Conservation (phyloP, 23 red algal species). For the Chondrus crispus region DNA sequence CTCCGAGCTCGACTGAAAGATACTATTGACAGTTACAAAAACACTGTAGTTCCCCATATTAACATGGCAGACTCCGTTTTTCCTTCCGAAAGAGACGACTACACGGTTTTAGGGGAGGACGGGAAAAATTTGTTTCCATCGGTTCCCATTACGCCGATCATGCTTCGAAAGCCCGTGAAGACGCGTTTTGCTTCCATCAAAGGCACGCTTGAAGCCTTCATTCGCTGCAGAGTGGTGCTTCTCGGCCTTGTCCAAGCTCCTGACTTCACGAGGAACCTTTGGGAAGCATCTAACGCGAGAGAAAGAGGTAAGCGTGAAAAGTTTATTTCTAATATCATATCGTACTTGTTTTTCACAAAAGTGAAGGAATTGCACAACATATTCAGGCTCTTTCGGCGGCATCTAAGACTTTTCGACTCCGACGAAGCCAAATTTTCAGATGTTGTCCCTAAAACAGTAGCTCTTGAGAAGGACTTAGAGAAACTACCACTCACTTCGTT, state of each 20-base stretch:
- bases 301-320: neutral
- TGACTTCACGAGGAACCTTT: neutral
- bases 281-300: neutral
- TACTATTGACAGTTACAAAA: neutral
- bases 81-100: neutral
- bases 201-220: too few species aligned
- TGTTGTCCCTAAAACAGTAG: slow-evolving; percentile 3
- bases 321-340: neutral
- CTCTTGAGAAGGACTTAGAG: neutral
- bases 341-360: neutral
- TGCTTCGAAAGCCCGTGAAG: neutral
- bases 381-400: neutral
- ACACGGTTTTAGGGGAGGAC: neutral
- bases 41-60: neutral
- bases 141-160: neutral
- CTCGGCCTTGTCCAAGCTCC: neutral
- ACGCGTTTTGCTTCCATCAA: too few species aligned
- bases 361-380: neutral
- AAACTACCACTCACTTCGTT: neutral
- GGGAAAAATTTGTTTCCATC: neutral
- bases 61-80: too few species aligned
- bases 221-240: too few species aligned
- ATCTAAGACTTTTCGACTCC: neutral
- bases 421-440: neutral
- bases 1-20: neutral